Evolutionary conservation across 2,329 filamentous ascomycete genomes (phyloP), one percentile per base, ranked within the genome.

Genomic region (Talaromyces marneffei): DNA sequence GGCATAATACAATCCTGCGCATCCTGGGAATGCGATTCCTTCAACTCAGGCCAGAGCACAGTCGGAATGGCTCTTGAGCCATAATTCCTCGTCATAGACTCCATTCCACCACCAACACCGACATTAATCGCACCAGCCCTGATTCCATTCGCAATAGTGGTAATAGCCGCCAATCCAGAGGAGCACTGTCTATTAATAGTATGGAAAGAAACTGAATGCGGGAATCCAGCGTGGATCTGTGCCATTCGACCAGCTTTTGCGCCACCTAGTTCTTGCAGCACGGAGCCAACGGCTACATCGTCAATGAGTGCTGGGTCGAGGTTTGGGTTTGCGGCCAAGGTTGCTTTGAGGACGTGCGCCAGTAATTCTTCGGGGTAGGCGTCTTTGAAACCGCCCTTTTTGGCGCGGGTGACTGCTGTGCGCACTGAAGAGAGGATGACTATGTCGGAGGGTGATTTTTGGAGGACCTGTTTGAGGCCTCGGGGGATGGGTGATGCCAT

Each of bases 1-100:
- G 87, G 86, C 92, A 96, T 95, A 72, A 97, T 85, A 73, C 92
- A 96, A 73, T 96, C 92, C 44, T 83, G 79, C 3, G 90, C 89
- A 65, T 95, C 87, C 69, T 88, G 82, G 9, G 83, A 82, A 1
- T 78, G 75, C 3, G 83, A 86, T 1, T 88, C 83, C 68, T 80
- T 84, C 63, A 96, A 78, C 57, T 83, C 86, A 0, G 88, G 86
- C 91, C 91, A 96, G 10, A 91, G 76, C 65, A 91, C 85, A 0
- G 86, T 87, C 0, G 92, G 92, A 46, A 97, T 94, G n/a, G 92
- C 92, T 61, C 86, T 81, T 27, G 81, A 85, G 57, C 87, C 92
- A 76, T 97, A 97, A 77, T 96, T 96, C 66, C 88, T 80, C 65
- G 91, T 96, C 92, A 97, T 97, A 78, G 89, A 93, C 83, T 97